These are phyloP conservation scores for Proliferodiscus dingleyae DNA, from an alignment of 2,329 filamentous ascomycete species.

Conservation along the genomic window DNA sequence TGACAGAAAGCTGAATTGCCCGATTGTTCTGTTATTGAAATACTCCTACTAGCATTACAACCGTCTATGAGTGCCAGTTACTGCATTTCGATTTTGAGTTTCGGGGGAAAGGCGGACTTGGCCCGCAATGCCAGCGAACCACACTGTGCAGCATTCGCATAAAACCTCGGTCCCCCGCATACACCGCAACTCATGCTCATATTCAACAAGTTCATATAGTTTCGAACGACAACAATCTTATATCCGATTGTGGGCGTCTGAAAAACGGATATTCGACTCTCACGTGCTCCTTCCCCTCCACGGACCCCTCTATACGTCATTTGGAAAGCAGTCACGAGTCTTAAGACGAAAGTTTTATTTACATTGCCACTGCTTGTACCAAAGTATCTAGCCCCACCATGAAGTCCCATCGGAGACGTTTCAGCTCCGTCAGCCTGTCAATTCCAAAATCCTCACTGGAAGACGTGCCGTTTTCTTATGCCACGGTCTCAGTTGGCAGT, in stretches of 20 bases:
- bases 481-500: conserved; percentile 50
- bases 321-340: neutral
- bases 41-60: too few species aligned
- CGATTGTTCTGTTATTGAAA: too few species aligned
- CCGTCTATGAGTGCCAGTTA: too few species aligned
- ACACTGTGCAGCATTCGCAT: too few species aligned
- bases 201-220: too few species aligned
- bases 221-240: neutral
- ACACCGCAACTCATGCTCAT: too few species aligned
- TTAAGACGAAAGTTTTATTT: neutral
- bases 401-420: neutral
- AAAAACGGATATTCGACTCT: neutral
- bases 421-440: conserved; percentile 7
- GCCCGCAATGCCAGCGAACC: too few species aligned
- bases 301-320: conserved; percentile 1
- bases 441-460: conserved; percentile 15
- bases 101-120: too few species aligned
- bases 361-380: too few species aligned
- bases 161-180: too few species aligned
- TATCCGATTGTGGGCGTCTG: conserved; percentile 1
- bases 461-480: conserved; percentile 47
- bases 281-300: conserved; percentile 3
- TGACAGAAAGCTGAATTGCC: conserved; percentile 6
- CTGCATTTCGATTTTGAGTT: too few species aligned
- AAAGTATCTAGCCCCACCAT: too few species aligned